Evolutionary conservation across 352 stramenopile genomes (phyloP).

Genomic region (Thalassiosira exigua): DNA sequence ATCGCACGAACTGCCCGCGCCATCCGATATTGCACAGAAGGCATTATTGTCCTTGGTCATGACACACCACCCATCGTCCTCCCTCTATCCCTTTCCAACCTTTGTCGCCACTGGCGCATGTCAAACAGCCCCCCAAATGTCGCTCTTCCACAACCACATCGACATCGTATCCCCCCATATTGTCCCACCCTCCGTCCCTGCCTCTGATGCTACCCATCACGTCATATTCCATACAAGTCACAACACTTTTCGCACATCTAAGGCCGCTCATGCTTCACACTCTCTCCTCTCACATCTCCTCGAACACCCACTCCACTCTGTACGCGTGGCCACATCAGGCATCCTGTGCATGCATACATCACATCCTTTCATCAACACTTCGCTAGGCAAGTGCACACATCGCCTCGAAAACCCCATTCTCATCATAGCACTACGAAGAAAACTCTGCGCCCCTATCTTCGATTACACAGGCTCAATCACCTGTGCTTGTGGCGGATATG

Average conservation of each 20-base stretch:
- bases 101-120: too few species aligned
- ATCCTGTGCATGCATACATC: background rate
- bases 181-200: conserved; percentile 4
- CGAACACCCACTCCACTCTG: background rate
- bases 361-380: too few species aligned
- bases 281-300: background rate
- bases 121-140: too few species aligned
- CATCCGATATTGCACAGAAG: conserved; percentile 4
- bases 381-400: too few species aligned
- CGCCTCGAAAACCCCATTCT: background rate
- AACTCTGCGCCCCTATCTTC: background rate
- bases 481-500: background rate
- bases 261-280: background rate
- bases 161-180: too few species aligned
- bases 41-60: conserved; percentile 14
- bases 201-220: background rate
- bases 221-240: background rate
- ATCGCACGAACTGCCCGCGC: conserved; percentile 13
- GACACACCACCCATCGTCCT: background rate
- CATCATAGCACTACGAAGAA: background rate
- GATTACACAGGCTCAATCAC: background rate
- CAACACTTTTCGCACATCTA: background rate
- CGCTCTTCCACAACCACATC: background rate
- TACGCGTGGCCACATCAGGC: background rate
- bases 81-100: too few species aligned